Evolutionary conservation across 306 rosid species (phyloP).

Genomic region (Elaeagnus macrophylla): DNA sequence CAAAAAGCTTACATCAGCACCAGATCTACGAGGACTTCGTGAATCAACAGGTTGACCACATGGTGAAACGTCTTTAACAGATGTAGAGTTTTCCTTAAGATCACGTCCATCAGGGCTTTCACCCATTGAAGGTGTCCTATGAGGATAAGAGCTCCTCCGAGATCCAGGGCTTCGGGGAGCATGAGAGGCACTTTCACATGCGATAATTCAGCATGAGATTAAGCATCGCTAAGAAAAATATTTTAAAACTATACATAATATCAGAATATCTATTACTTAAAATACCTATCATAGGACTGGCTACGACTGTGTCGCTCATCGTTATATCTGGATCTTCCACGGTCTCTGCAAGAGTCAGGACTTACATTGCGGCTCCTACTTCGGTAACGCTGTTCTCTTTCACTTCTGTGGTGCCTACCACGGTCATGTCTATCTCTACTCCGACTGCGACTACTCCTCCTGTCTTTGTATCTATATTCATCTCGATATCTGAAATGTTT

Average conservation of each 20-base stretch:
- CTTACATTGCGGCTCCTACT: constrained; percentile 57
- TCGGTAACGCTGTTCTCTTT: constrained; percentile 38
- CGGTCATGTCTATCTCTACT: too few relatives aligned
- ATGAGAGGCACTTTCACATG: constrained; percentile 37
- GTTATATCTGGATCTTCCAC: constrained; percentile 42
- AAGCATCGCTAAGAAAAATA: too few relatives aligned
- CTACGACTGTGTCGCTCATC: constrained; percentile 38
- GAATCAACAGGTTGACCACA: constrained; percentile 33
- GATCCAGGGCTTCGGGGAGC: constrained; percentile 26
- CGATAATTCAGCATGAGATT: constrained; percentile 8
- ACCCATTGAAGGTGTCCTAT: constrained; percentile 29
- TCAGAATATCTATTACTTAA: too few relatives aligned
- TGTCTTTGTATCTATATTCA: too few relatives aligned
- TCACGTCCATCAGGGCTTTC: too few relatives aligned
- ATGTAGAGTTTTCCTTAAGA: too few relatives aligned
- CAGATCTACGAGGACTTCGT: constrained; percentile 48
- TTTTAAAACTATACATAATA: too few relatives aligned
- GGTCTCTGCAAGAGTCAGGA: constrained; percentile 36
- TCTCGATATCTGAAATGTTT: constrained; percentile 46
- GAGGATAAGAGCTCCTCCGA: constrained; percentile 35
- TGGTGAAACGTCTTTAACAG: constrained; percentile 33
- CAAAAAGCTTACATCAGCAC: constrained; percentile 44
- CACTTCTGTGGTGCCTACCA: too few relatives aligned
- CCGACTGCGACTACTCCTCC: too few relatives aligned
- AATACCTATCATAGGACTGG: too few relatives aligned